A percentile compares a stretch with the other conserved stretches of the same genome.
These are phyloP conservation scores for Orbilia blumenaviensis DNA, from an alignment of 2,329 filamentous ascomycete species.

Conservation along the genomic window DNA sequence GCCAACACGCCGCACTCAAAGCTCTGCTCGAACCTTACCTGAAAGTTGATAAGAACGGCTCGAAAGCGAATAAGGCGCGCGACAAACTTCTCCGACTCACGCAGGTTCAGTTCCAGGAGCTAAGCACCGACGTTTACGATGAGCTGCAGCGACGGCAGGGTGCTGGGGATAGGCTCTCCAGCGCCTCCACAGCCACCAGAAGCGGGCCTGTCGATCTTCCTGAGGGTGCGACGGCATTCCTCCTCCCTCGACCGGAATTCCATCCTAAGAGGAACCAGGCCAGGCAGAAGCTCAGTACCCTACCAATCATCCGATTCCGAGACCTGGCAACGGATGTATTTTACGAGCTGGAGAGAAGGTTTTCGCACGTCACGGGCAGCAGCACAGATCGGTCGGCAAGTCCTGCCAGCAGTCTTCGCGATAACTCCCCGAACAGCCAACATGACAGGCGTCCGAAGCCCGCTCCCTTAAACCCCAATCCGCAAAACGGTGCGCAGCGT, in stretches of 20 bases:
- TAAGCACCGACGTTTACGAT: constrained; percentile 97
- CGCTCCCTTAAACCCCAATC: constrained; percentile 23
- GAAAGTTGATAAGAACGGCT: constrained; percentile 53
- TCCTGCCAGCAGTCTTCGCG: constrained; percentile 65
- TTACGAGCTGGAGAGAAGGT: constrained; percentile 89
- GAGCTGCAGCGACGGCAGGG: constrained; percentile 88
- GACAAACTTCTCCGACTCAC: constrained; percentile 93
- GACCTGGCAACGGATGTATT: constrained; percentile 96
- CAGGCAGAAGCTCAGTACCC: constrained; percentile 89
- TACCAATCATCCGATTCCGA: constrained; percentile 85
- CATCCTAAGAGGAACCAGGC: constrained; percentile 98
- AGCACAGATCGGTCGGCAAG: constrained; percentile 76
- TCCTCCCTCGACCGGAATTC: constrained; percentile 86
- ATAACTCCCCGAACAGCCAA: constrained; percentile 23
- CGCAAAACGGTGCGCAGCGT: constrained; percentile 23
- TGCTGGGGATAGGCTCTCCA: constrained; percentile 61
- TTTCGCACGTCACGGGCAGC: constrained; percentile 77
- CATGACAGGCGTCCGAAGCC: constrained; percentile 44
- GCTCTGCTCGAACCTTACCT: constrained; percentile 57
- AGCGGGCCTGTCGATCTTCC: constrained; percentile 64
- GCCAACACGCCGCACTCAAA: constrained; percentile 57
- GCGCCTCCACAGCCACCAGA: constrained; percentile 62
- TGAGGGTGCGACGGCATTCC: constrained; percentile 69
- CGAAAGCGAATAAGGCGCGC: constrained; percentile 80
- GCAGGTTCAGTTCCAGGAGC: constrained; percentile 91